Conservation (phyloP, 2,329 filamentous ascomycete genomes). For the Aureobasidium vineae region DNA sequence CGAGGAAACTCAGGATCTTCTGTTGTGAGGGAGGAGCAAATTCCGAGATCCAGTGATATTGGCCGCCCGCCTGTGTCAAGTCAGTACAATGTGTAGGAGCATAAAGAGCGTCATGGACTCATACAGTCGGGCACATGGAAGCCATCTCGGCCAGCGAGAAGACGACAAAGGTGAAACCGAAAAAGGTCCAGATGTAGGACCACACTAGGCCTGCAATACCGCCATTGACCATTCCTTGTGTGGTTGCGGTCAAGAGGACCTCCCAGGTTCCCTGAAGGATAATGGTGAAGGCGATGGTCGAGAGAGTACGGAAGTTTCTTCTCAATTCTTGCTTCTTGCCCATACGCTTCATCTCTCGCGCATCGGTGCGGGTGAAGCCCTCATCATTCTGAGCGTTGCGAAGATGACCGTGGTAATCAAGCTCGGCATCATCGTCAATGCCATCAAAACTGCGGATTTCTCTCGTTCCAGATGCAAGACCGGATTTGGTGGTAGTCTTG, state of each 20-base stretch:
- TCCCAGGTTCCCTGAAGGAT: slow-evolving; percentile 26
- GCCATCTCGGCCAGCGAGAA: slow-evolving; percentile 40
- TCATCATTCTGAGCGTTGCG: slow-evolving; percentile 19
- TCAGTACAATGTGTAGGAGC: background rate
- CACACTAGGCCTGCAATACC: slow-evolving; percentile 40
- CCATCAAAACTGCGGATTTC: slow-evolving; percentile 22
- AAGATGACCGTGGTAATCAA: slow-evolving; percentile 25
- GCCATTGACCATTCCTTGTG: slow-evolving; percentile 32
- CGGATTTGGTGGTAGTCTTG: slow-evolving; percentile 8
- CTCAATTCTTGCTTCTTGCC: slow-evolving; percentile 51
- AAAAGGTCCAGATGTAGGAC: slow-evolving; percentile 32
- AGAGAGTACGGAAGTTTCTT: slow-evolving; percentile 27
- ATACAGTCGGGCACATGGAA: slow-evolving; percentile 34
- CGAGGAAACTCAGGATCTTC: slow-evolving; percentile 31
- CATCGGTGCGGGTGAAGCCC: slow-evolving; percentile 22
- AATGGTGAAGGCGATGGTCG: slow-evolving; percentile 27
- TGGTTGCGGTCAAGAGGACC: slow-evolving; percentile 24
- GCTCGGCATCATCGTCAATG: slow-evolving; percentile 15
- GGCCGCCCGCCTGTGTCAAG: slow-evolving; percentile 31
- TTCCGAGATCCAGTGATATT: slow-evolving; percentile 32
- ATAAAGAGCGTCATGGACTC: background rate
- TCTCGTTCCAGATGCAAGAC: background rate
- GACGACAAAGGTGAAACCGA: slow-evolving; percentile 33
- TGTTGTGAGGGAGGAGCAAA: slow-evolving; percentile 29
- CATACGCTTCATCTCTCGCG: slow-evolving; percentile 48